A percentile compares a stretch with the other conserved stretches of the same genome.
phyloP scores from a whole-genome alignment of 306 rosid species.

The Inga oerstediana region DNA sequence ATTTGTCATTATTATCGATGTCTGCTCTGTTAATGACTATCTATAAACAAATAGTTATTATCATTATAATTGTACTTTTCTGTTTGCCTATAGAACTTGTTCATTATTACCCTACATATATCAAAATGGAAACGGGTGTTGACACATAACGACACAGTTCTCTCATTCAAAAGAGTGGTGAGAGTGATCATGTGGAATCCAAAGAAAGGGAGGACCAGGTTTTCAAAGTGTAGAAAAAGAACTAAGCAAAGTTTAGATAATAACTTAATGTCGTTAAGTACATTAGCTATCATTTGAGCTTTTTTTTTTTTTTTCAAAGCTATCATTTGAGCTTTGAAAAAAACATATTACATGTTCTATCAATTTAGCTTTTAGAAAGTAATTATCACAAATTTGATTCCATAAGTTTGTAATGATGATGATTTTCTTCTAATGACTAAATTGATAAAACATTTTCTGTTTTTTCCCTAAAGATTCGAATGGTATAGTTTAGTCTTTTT shows the following conservation, averaged over 20 bases:
- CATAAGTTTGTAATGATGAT: not conserved
- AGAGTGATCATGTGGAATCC: constrained; percentile 38
- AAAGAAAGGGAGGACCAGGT: constrained; percentile 44
- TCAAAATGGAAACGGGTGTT: no score
- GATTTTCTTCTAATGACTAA: not conserved
- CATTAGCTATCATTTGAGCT: not conserved
- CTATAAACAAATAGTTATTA: no score
- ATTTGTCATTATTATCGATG: no score
- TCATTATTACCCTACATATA: no score
- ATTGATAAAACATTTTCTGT: not conserved
- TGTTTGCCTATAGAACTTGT: no score
- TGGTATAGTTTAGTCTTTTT: not conserved
- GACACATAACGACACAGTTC: constrained; percentile 43
- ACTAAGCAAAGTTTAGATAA: constrained; percentile 43
- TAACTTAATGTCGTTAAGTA: not conserved
- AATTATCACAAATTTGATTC: not conserved
- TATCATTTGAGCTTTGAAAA: not conserved
- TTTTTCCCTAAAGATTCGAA: not conserved
- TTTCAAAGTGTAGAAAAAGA: constrained; percentile 51
- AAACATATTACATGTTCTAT: not conserved
- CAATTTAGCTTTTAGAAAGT: not conserved
- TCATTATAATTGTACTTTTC: no score
- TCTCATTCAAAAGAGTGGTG: constrained; percentile 57
- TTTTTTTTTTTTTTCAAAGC: no score
- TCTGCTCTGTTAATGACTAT: no score